Base-by-base conservation (phyloP, 805 yeast species). In the Yamadazyma ubonensis region DNA sequence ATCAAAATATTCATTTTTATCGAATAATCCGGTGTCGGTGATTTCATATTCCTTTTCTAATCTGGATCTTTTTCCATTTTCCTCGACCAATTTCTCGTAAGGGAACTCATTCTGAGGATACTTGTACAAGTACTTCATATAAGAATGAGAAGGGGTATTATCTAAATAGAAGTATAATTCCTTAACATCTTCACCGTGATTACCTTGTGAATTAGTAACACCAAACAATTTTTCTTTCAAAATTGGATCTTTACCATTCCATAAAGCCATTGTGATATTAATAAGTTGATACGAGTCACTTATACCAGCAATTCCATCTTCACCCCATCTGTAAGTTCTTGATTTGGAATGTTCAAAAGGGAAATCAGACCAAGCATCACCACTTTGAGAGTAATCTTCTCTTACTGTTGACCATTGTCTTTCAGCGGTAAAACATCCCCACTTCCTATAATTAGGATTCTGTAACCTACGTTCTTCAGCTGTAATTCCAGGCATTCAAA, bases 131-230 rank as follows among this genome's bases (percentile, higher is more conserved):
- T 82, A 87, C 68, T 90, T 89, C 85, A 87, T 84, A 65, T 88
- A 89, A 25, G 95, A 82, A 65, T 89, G 96, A 5, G 96, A 76
- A 6, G 97, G 97, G 9, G 95, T 86, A 63, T 87, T 89, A 65
- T 89, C 97, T 45, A 89, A 71, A 55, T 89, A 88, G 58, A 79
- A 89, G 58, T 86, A 86, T 49, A 81, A 61, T 55, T 86, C 95
- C 65, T 89, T 89, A 44, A 87, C 96, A 59, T 89, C 97, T 58
- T 89, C 97, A 41, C 97, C 97, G 60, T 89, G 97, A 59, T 90
- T 90, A 9, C 96, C 97, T 58, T 89, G 90, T 10, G 86, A 88
- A 37, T 95, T 95, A 19, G 96, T 88, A 28, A 88, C 75, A 2
- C 97, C 97, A 60, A 82, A 89, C 46, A 85, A 70, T 48, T 87